Conservation (phyloP, 2,329 filamentous ascomycete species). For the Cladosporium velox region DNA sequence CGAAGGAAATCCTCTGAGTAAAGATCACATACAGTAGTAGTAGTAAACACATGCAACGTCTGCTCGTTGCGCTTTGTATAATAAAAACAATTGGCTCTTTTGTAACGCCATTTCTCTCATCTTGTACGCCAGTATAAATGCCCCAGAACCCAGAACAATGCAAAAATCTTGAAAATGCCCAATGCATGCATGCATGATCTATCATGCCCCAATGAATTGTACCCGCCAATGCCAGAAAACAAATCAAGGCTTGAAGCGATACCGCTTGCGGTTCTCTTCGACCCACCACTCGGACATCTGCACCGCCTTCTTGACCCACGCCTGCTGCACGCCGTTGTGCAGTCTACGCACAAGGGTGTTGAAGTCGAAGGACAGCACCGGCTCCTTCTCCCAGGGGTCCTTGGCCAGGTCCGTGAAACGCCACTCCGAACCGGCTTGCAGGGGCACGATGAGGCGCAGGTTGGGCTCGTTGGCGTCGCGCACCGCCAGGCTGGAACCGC, state of each 20-base stretch:
- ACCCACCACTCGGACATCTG: constrained; percentile 21
- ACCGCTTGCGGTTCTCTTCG: constrained; percentile 15
- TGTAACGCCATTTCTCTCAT: not conserved
- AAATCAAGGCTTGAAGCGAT: constrained; percentile 17
- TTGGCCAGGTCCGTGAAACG: constrained; percentile 16
- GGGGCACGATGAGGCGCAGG: constrained; percentile 15
- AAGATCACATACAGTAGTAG: not conserved
- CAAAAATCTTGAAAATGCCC: not conserved
- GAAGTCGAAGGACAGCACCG: constrained; percentile 16
- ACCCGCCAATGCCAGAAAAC: not conserved
- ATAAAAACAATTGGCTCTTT: not conserved
- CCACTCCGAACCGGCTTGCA: constrained; percentile 14
- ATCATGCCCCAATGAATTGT: not conserved
- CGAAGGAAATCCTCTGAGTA: not conserved
- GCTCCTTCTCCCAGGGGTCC: constrained; percentile 14
- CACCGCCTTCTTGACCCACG: constrained; percentile 20
- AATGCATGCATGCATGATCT: not conserved
- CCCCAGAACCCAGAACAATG: not conserved
- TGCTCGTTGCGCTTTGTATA: not conserved
- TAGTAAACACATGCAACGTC: not conserved
- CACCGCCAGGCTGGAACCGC: constrained; percentile 23
- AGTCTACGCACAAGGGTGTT: constrained; percentile 12
- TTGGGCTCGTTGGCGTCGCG: constrained; percentile 17
- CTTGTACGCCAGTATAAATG: not conserved
- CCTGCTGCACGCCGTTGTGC: constrained; percentile 5